Conservation (phyloP, 208 protist genomes). For the Acanthamoeba triangularis region DNA sequence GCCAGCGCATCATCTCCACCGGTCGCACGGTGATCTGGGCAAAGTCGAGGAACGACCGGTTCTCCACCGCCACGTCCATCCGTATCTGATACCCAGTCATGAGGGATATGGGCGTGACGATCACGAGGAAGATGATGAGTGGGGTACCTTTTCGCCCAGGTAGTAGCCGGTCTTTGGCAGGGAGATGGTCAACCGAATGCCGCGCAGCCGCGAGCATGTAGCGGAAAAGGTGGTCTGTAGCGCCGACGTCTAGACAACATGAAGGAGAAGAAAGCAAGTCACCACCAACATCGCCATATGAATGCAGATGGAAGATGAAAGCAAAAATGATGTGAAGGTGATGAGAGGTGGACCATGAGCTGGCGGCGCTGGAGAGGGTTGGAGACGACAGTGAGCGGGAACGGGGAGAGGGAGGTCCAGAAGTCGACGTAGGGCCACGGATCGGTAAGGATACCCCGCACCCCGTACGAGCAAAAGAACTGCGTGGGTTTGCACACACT, state of each 20-base stretch:
- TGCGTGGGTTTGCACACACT: background rate
- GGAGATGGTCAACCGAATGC: background rate
- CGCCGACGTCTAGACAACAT: background rate
- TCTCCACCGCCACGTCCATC: background rate
- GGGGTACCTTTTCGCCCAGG: background rate
- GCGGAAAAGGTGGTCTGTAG: background rate
- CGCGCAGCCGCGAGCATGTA: background rate
- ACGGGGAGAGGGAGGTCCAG: background rate
- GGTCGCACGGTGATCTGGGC: background rate
- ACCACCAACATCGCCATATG: too few species aligned
- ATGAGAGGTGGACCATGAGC: background rate
- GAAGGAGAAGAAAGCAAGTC: too few species aligned
- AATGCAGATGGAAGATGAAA: too few species aligned
- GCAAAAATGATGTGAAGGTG: too few species aligned
- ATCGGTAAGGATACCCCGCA: background rate
- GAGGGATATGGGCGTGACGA: too few species aligned
- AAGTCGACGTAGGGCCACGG: background rate
- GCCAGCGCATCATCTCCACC: background rate
- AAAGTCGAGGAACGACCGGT: background rate
- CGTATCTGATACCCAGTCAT: too few species aligned
- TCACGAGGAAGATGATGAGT: too few species aligned
- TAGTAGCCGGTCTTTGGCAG: background rate
- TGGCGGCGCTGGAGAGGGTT: background rate
- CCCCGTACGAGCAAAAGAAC: background rate
- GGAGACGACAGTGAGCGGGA: background rate